Conservation (phyloP, 495 filamentous ascomycete species). For the Halenospora varia region DNA sequence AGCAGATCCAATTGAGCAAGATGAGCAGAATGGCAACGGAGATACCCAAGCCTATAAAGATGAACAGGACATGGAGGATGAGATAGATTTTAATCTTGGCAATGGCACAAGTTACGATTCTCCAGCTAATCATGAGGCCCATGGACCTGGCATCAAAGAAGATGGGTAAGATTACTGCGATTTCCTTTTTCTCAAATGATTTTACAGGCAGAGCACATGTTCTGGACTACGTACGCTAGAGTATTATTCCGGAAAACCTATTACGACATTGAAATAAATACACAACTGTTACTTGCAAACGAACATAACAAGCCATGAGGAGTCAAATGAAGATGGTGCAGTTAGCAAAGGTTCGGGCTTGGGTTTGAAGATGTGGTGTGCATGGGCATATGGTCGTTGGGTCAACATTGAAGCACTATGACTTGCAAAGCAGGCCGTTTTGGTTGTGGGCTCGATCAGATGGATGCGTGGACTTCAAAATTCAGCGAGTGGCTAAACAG, state of each 20-base stretch:
- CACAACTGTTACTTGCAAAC: neutral
- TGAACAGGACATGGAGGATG: constrained; percentile 55
- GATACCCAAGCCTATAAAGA: constrained; percentile 36
- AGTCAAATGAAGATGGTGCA: neutral
- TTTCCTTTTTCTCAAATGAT: constrained; percentile 24
- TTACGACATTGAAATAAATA: neutral
- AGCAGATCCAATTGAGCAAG: constrained; percentile 21
- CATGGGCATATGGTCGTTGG: no score
- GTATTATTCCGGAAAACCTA: neutral
- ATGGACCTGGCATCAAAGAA: constrained; percentile 77
- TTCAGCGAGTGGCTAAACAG: no score
- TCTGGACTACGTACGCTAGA: neutral
- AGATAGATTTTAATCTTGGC: constrained; percentile 53
- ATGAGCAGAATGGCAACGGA: constrained; percentile 42
- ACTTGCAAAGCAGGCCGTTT: no score
- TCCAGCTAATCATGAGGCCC: constrained; percentile 17
- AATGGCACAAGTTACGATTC: constrained; percentile 37
- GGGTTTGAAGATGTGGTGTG: no score
- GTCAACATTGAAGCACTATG: no score
- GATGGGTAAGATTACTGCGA: constrained; percentile 80
- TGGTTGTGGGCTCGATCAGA: no score
- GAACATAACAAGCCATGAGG: neutral
- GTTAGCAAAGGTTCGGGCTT: neutral
- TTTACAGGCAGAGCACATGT: constrained; percentile 13
- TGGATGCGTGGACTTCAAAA: no score